Evolutionary conservation across 768 basidiomycete species (phyloP).

Genomic region (Auricularia auricula-judae): DNA sequence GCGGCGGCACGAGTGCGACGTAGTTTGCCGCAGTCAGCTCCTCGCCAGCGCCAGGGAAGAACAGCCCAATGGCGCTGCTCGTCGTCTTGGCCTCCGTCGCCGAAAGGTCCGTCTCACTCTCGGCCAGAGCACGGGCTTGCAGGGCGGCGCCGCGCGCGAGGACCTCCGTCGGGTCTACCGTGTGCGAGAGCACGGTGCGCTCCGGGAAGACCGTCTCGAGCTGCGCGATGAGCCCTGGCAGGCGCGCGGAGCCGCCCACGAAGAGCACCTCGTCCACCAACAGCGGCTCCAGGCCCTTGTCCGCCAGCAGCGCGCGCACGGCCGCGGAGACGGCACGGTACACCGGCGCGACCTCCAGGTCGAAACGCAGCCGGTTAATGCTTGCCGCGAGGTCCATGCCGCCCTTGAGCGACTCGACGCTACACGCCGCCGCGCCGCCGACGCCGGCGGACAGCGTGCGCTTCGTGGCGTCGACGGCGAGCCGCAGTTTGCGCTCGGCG

Average conservation of each 20-base stretch:
- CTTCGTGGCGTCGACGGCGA: slow-evolving; percentile 92
- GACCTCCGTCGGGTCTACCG: slow-evolving; percentile 65
- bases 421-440: slow-evolving; percentile 78
- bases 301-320: slow-evolving; percentile 40
- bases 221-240: slow-evolving; percentile 65
- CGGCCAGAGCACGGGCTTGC: slow-evolving; percentile 56
- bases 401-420: slow-evolving; percentile 89
- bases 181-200: slow-evolving; percentile 46
- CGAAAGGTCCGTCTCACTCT: slow-evolving; percentile 35
- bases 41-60: slow-evolving; percentile 45
- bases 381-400: slow-evolving; percentile 80
- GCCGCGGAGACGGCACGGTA: slow-evolving; percentile 46
- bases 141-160: slow-evolving; percentile 67
- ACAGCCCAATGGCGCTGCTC: slow-evolving; percentile 48
- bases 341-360: slow-evolving; percentile 48
- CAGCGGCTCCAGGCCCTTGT: slow-evolving; percentile 45
- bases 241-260: slow-evolving; percentile 60
- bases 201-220: slow-evolving; percentile 40
- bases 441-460: slow-evolving; percentile 74
- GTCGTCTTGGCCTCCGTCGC: slow-evolving; percentile 42
- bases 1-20: slow-evolving; percentile 54
- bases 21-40: slow-evolving; percentile 30
- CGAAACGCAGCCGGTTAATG: slow-evolving; percentile 48
- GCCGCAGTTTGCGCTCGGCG: slow-evolving; percentile 84
- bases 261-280: slow-evolving; percentile 74